phyloP scores from a whole-genome alignment of 768 basidiomycete genomes.

The Hygrocybe punicea region DNA sequence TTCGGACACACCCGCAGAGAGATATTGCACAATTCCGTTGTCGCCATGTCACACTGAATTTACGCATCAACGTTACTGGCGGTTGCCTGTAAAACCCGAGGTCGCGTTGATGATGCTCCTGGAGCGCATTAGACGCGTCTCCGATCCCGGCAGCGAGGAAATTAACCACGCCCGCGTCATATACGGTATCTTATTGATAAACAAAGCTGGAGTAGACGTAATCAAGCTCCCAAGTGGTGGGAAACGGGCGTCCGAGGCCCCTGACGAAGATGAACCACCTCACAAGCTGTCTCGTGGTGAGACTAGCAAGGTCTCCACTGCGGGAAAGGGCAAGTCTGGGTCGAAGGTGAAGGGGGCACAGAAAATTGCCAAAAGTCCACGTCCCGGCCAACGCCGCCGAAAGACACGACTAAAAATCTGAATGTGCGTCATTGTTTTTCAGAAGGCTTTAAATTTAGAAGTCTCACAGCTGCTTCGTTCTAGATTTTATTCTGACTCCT shows the following conservation, averaged over 20 bases:
- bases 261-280: neutral
- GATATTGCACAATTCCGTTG: conserved; percentile 5
- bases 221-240: neutral
- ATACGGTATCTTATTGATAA: conserved; percentile 1
- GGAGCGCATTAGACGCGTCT: conserved; percentile 1
- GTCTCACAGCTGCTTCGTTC: too few relatives aligned
- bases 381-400: neutral
- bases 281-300: neutral
- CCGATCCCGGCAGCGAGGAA: neutral
- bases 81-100: conserved; percentile 8
- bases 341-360: neutral
- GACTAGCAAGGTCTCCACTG: neutral
- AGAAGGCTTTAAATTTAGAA: too few relatives aligned
- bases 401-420: neutral
- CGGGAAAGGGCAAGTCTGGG: neutral
- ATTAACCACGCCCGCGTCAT: conserved; percentile 4
- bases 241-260: neutral
- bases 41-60: conserved; percentile 11
- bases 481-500: too few relatives aligned
- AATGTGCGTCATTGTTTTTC: too few relatives aligned
- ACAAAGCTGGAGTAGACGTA: neutral
- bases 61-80: conserved; percentile 8
- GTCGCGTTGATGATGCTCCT: conserved; percentile 7
- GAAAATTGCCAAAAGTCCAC: neutral
- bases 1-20: neutral